Percentiles rank a stretch among this genome's conserved stretches.
phyloP scores from a whole-genome alignment of 1,284 basidiomycete genomes.

The Chalciporus sp. region DNA sequence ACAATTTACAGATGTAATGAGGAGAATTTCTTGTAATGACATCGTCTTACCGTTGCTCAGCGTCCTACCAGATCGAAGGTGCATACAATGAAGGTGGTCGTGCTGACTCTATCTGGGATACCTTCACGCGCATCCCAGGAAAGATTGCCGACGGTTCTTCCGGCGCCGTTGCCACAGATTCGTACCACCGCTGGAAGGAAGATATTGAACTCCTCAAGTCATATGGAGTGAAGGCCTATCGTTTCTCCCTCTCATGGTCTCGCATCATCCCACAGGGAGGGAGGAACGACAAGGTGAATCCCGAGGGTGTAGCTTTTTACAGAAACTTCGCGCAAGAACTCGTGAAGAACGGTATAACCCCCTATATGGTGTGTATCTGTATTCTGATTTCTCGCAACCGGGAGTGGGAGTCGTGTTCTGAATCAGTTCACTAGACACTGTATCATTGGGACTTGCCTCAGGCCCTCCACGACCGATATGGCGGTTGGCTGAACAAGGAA shows the following conservation, averaged over 20 bases:
- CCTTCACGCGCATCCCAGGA: slow-evolving; percentile 67
- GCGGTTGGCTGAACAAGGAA: slow-evolving; percentile 46
- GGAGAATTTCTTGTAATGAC: background rate
- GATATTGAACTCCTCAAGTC: slow-evolving; percentile 44
- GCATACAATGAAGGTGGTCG: slow-evolving; percentile 58
- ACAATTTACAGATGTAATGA: background rate
- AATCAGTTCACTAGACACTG: slow-evolving; percentile 2
- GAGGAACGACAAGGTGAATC: slow-evolving; percentile 44
- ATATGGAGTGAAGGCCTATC: slow-evolving; percentile 41
- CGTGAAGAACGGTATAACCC: slow-evolving; percentile 40
- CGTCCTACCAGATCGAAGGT: slow-evolving; percentile 72
- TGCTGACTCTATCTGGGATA: slow-evolving; percentile 75
- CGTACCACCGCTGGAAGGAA: slow-evolving; percentile 41
- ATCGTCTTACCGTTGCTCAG: slow-evolving; percentile 33
- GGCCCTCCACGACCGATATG: slow-evolving; percentile 44
- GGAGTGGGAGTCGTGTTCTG: background rate
- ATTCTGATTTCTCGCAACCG: background rate
- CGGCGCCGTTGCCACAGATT: slow-evolving; percentile 43
- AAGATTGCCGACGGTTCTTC: slow-evolving; percentile 48
- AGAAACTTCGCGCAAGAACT: slow-evolving; percentile 41
- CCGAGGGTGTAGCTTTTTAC: slow-evolving; percentile 43
- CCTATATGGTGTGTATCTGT: slow-evolving; percentile 36
- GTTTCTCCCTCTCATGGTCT: slow-evolving; percentile 49
- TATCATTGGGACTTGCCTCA: slow-evolving; percentile 36
- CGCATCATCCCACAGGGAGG: slow-evolving; percentile 45